Evolutionary conservation across 1,284 basidiomycete species (phyloP).

Genomic region (Earliella scabrosa): DNA sequence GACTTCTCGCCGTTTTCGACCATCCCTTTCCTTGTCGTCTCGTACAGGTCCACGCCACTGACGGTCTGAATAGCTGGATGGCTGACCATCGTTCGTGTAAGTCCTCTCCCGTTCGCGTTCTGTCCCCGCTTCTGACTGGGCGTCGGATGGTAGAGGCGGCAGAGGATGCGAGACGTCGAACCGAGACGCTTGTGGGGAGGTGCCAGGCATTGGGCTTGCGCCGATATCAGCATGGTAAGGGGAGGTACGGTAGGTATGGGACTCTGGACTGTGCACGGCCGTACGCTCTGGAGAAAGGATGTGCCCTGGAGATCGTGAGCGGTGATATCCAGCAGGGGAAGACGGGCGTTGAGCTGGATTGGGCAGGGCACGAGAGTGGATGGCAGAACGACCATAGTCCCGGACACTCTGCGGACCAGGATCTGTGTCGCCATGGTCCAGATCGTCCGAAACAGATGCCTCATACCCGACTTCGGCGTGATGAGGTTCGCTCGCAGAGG

Average conservation of each 20-base stretch:
- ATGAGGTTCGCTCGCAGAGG: conserved; percentile 67
- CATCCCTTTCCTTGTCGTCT: conserved; percentile 21
- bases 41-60: conserved; percentile 36
- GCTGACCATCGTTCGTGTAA: conserved; percentile 42
- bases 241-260: conserved; percentile 26
- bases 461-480: conserved; percentile 64
- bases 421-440: conserved; percentile 60
- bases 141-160: conserved; percentile 35
- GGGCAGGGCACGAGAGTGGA: conserved; percentile 28
- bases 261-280: conserved; percentile 25
- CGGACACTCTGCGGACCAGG: conserved; percentile 42
- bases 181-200: conserved; percentile 25
- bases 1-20: conserved; percentile 18
- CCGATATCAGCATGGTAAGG: conserved; percentile 18
- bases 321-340: conserved; percentile 31
- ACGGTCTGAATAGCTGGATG: conserved; percentile 22
- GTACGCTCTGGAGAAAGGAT: conserved; percentile 51
- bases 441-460: conserved; percentile 63
- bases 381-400: conserved; percentile 41
- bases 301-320: conserved; percentile 33
- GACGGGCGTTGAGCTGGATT: conserved; percentile 38
- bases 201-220: conserved; percentile 20
- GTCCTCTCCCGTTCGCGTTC: conserved; percentile 56
- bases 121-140: conserved; percentile 53
- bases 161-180: conserved; percentile 32